Base-by-base conservation (phyloP, 805 yeast species). In the Zygosaccharomyces bisporus region DNA sequence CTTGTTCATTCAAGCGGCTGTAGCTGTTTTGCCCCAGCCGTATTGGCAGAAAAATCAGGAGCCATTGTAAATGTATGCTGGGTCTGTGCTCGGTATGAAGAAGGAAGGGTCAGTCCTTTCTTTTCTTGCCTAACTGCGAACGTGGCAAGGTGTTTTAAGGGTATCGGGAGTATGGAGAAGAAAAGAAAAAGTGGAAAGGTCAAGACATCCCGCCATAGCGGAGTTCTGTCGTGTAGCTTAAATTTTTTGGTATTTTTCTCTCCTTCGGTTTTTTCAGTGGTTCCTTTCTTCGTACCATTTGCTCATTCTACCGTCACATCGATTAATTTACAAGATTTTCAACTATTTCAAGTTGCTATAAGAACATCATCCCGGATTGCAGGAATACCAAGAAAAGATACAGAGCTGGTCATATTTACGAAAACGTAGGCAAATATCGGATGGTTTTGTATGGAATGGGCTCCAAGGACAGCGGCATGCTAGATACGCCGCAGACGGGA, bases 401-500 rank as follows among this genome's bases (percentile, higher is more conserved):
- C 25, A 9, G 9, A 21, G 6, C 25, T n/a, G n/a, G n/a, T n/a
- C n/a, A n/a, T n/a, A n/a, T n/a, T n/a, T n/a, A n/a, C n/a, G n/a
- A n/a, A n/a, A n/a, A n/a, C n/a, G n/a, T 21, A 21, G 25, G 25
- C 25, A 6, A 21, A 21, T 6, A 21, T 27, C 16, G 31, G 10
- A 6, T 27, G 16, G 16, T 13, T 27, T 27, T 13, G 31, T 14
- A 27, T 12, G 7, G 25, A 17, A 37, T 37, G 40, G 40, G 40
- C n/a, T 37, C 32, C 17, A 37, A 37, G 19, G 32, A 37, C n/a
- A 27, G n/a, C 13, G 32, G 40, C 20, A 25, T 24, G 7, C 20
- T 37, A 9, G 40, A 37, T 24, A 37, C 23, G 2, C 33, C 33
- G 13, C 40, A 13, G 16, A 54, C 54, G 61, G 43, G 53, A 19